These are phyloP conservation scores for Cryptococcus neoformans DNA, from an alignment of 1,284 basidiomycete species.

Conservation along the genomic window DNA sequence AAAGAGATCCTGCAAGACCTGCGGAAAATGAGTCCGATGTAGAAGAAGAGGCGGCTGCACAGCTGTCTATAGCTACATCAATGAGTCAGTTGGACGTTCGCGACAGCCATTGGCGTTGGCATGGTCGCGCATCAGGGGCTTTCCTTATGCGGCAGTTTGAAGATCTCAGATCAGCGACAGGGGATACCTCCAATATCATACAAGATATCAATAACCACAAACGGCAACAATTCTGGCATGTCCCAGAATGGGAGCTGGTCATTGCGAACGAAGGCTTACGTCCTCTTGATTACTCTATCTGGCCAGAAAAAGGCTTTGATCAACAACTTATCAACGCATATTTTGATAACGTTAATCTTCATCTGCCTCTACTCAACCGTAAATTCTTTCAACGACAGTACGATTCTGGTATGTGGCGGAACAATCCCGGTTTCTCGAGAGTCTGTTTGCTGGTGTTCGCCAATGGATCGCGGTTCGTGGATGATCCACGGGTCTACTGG, in stretches of 20 bases:
- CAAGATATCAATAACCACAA: slow-evolving; percentile 31
- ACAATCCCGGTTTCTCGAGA: slow-evolving; percentile 62
- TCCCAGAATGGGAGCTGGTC: slow-evolving; percentile 48
- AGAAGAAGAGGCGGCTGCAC: slow-evolving; percentile 19
- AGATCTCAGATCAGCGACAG: slow-evolving; percentile 54
- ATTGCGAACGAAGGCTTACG: slow-evolving; percentile 38
- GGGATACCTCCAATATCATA: slow-evolving; percentile 16
- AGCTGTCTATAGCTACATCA: slow-evolving; percentile 22
- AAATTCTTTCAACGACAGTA: slow-evolving; percentile 67
- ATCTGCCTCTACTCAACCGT: slow-evolving; percentile 71
- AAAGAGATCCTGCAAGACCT: slow-evolving; percentile 31
- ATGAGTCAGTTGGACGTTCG: slow-evolving; percentile 36
- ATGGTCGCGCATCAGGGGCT: slow-evolving; percentile 67
- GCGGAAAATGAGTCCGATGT: slow-evolving; percentile 20
- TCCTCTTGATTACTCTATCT: slow-evolving; percentile 38
- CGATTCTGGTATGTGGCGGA: slow-evolving; percentile 58
- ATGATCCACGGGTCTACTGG: slow-evolving; percentile 60
- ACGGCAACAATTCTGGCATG: slow-evolving; percentile 43
- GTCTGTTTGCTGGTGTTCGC: slow-evolving; percentile 73
- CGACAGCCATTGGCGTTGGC: slow-evolving; percentile 56
- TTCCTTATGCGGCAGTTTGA: slow-evolving; percentile 64
- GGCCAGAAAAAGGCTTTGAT: slow-evolving; percentile 58
- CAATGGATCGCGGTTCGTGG: slow-evolving; percentile 63
- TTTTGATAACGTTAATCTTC: slow-evolving; percentile 61
- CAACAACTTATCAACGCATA: slow-evolving; percentile 63